Percentiles rank a stretch among this genome's conserved stretches.
phyloP scores from a whole-genome alignment of 2,329 filamentous ascomycete species.

The Pseudogymnoascus sp. region DNA sequence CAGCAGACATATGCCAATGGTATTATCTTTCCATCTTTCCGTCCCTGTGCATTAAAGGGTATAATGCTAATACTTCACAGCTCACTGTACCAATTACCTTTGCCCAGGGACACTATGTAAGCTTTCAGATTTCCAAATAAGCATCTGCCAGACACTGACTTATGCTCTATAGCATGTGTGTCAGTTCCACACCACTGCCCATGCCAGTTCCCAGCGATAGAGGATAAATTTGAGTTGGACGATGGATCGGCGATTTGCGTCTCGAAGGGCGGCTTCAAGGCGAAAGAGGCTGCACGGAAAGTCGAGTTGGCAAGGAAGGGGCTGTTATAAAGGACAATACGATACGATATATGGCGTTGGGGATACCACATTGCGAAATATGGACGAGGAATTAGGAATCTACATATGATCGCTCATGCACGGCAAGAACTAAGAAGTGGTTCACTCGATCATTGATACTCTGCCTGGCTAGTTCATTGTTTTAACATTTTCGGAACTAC shows the following conservation, averaged over 20 bases:
- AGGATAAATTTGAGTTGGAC: conserved; percentile 69
- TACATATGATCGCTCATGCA: conserved; percentile 1
- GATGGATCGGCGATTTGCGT: conserved; percentile 68
- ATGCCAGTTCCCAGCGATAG: conserved; percentile 68
- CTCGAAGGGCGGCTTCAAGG: conserved; percentile 67
- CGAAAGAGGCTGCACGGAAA: conserved; percentile 65
- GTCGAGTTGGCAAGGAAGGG: conserved; percentile 75
- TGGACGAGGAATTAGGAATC: neutral
- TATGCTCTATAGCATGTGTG: conserved; percentile 61
- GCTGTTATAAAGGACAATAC: conserved; percentile 44
- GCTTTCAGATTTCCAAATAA: conserved; percentile 2
- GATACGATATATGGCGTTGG: conserved; percentile 3
- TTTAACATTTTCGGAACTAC: neutral
- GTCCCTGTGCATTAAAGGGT: neutral
- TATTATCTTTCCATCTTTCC: conserved; percentile 30
- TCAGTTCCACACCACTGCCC: conserved; percentile 96
- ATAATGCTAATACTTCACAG: conserved; percentile 36
- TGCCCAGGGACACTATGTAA: conserved; percentile 76
- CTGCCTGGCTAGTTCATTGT: neutral
- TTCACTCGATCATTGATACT: neutral
- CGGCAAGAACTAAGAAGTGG: neutral
- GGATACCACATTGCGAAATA: neutral
- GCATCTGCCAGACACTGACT: neutral
- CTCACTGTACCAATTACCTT: conserved; percentile 86
- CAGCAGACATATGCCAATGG: conserved; percentile 60